Evolutionary conservation across 768 basidiomycete species (phyloP), one percentile per base, ranked within the genome.

Genomic region (Tylopilus sp.): DNA sequence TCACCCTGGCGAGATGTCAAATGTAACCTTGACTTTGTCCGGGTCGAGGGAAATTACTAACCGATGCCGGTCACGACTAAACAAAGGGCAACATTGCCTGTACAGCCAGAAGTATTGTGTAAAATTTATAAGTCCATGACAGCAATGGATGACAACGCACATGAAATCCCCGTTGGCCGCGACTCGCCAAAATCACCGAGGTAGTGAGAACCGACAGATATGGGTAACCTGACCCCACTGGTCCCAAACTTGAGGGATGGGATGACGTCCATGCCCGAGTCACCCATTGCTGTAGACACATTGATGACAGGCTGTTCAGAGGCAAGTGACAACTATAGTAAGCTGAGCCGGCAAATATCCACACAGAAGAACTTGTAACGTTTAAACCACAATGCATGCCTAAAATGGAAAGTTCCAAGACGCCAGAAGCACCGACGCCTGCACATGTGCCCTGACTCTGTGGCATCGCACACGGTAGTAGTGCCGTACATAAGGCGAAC

Each of bases 391-490:
- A 28, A 44, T 40, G 30, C 12, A 55, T 50, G 35, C 57, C 53
- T 41, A 53, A 62, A 47, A 20, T 22, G 42, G 63, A 51, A 55
- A 42, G 6, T 6, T 17, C 35, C 13, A 28, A 21, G 23, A 17
- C 20, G n/a, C 23, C 8, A 31, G 20, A n/a, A 17, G 7, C 28
- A 31, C 18, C 30, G 36, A 22, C 28, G 25, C 25, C 39, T 25
- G 28, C 25, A 41, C 43, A 17, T 6, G 11, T 18, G n/a, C 12
- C 2, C 7, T 38, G 23, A 36, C 28, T 3, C 18, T 26, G 50
- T 47, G 46, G 47, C 59, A 47, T 41, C 30, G 39, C 25, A 25
- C 57, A 61, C 52, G 46, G 62, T 55, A 50, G 15, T 13, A 6
- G 15, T 52, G 51, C 57, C 50, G 49, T 48, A 46, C 20, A 17